A percentile compares a stretch with the other conserved stretches of the same genome.
Evolutionary conservation across 2,329 filamentous ascomycete genomes (phyloP).

Genomic region (Cercospora brassicicola): DNA sequence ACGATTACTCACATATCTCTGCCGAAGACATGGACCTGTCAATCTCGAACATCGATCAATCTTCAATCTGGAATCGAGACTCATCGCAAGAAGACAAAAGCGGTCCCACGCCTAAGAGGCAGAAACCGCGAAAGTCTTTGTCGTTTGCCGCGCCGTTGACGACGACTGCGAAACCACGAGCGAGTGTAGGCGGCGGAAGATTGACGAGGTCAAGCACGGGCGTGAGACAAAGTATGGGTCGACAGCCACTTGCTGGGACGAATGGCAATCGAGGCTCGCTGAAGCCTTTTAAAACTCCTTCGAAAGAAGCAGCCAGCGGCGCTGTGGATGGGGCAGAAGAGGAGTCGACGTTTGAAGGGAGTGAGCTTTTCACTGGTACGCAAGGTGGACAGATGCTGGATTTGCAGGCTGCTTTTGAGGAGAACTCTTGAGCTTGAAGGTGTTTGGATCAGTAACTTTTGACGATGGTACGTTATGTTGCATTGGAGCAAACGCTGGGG

Average conservation of each 20-base stretch:
- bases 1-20: slow-evolving; percentile 21
- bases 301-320: neutral
- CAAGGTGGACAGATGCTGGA: slow-evolving; percentile 25
- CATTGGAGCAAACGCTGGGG: neutral
- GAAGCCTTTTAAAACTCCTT: slow-evolving; percentile 24
- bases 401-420: slow-evolving; percentile 16
- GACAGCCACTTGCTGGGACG: slow-evolving; percentile 29
- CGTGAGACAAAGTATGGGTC: slow-evolving; percentile 24
- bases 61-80: slow-evolving; percentile 35
- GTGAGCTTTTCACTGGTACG: slow-evolving; percentile 43
- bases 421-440: neutral
- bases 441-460: neutral
- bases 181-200: slow-evolving; percentile 23
- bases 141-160: slow-evolving; percentile 22
- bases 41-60: slow-evolving; percentile 21
- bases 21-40: slow-evolving; percentile 23
- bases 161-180: slow-evolving; percentile 31
- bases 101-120: slow-evolving; percentile 46
- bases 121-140: slow-evolving; percentile 18
- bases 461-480: neutral
- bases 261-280: slow-evolving; percentile 33
- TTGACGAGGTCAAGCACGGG: slow-evolving; percentile 8
- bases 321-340: slow-evolving; percentile 26
- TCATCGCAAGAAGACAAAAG: slow-evolving; percentile 31
- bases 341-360: slow-evolving; percentile 42